Percentiles rank a stretch among this genome's conserved stretches.
Conservation (phyloP, 768 basidiomycete species). For the Kwoniella mangroviensis region DNA sequence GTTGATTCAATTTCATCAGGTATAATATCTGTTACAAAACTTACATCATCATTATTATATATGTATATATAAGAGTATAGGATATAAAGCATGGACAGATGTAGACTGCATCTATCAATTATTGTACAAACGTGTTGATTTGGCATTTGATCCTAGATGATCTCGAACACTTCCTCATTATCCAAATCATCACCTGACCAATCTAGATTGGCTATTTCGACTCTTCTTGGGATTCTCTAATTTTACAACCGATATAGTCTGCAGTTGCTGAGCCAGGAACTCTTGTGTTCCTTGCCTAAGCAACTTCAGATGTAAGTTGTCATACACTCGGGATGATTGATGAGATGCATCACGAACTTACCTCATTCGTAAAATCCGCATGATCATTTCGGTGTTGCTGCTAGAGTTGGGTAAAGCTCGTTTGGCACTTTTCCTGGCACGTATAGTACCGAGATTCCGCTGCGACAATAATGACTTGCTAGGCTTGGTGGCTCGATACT, state of each 20-base stretch:
- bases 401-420: slow-evolving; percentile 72
- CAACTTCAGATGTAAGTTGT: too few relatives aligned
- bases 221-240: slow-evolving; percentile 45
- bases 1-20: too few relatives aligned
- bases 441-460: slow-evolving; percentile 94
- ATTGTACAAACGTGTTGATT: too few relatives aligned
- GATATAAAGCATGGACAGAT: too few relatives aligned
- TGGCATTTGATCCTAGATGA: too few relatives aligned
- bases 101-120: too few relatives aligned
- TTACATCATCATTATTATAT: too few relatives aligned
- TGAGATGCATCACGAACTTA: slow-evolving; percentile 56
- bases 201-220: slow-evolving; percentile 14
- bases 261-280: slow-evolving; percentile 52
- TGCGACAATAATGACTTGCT: slow-evolving; percentile 91
- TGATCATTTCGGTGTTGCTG: slow-evolving; percentile 79
- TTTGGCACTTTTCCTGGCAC: slow-evolving; percentile 90
- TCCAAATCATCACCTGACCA: slow-evolving; percentile 5
- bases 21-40: too few relatives aligned
- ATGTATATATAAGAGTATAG: too few relatives aligned
- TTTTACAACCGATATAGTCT: slow-evolving; percentile 49
- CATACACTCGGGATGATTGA: too few relatives aligned
- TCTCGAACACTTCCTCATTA: too few relatives aligned
- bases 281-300: slow-evolving; percentile 51
- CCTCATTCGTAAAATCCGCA: slow-evolving; percentile 96
- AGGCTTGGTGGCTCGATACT: slow-evolving; percentile 80